phyloP scores from a whole-genome alignment of 1,284 basidiomycete genomes.

The Pseudozyma thailandica region DNA sequence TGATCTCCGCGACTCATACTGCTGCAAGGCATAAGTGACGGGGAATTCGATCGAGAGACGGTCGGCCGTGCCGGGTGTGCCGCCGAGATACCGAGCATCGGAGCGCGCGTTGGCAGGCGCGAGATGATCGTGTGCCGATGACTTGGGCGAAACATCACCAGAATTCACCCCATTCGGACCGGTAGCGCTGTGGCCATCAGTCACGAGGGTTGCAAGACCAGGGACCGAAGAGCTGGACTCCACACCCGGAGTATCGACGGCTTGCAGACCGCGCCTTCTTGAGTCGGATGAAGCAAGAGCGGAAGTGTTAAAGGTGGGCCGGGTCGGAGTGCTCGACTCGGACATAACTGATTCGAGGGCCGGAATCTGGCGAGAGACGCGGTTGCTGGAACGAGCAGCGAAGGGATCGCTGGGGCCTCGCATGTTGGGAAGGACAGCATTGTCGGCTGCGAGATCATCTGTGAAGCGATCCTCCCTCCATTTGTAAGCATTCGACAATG shows the following conservation, averaged over 20 bases:
- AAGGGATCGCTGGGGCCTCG: conserved; percentile 24
- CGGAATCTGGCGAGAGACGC: conserved; percentile 1
- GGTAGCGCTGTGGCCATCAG: conserved; percentile 5
- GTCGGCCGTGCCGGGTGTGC: conserved; percentile 14
- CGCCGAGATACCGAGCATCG: conserved; percentile 3
- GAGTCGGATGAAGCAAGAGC: conserved; percentile 24
- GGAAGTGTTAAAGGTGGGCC: conserved; percentile 22
- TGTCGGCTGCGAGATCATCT: conserved; percentile 38
- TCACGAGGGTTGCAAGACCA: conserved; percentile 14
- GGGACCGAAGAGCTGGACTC: conserved; percentile 1
- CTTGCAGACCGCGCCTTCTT: conserved; percentile 3
- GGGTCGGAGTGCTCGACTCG: conserved; percentile 14
- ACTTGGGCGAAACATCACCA: conserved; percentile 16
- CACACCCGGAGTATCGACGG: background rate
- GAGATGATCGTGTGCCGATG: conserved; percentile 1
- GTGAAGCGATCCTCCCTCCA: conserved; percentile 55
- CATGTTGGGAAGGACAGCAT: conserved; percentile 40
- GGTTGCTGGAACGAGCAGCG: conserved; percentile 2
- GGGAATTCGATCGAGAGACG: conserved; percentile 26
- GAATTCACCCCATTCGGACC: conserved; percentile 4
- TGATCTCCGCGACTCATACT: conserved; percentile 40
- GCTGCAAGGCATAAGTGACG: conserved; percentile 18
- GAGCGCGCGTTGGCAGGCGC: conserved; percentile 18
- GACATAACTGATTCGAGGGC: conserved; percentile 17
- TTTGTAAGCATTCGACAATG: conserved; percentile 35